phyloP scores from a whole-genome alignment of 2,329 filamentous ascomycete genomes.

The Chlorencoelia australis region DNA sequence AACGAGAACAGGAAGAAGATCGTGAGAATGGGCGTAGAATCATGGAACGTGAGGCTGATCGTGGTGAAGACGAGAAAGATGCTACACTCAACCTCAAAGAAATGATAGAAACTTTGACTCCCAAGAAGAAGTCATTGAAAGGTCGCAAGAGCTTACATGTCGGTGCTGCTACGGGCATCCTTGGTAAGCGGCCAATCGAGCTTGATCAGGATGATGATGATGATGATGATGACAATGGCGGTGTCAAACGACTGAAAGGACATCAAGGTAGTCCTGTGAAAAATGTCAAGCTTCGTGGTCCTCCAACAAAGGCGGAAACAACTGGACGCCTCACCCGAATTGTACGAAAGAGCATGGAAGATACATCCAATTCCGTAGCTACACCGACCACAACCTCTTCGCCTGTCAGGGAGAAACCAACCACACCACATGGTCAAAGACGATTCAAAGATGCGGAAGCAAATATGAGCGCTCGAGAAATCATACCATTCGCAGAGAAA shows the following conservation, averaged over 20 bases:
- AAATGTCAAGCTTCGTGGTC: slow-evolving; percentile 58
- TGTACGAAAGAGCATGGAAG: slow-evolving; percentile 37
- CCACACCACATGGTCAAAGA: slow-evolving; percentile 46
- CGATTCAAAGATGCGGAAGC: slow-evolving; percentile 45
- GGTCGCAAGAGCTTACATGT: slow-evolving; percentile 69
- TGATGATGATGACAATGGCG: slow-evolving; percentile 49
- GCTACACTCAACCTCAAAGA: slow-evolving; percentile 59
- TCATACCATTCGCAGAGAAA: slow-evolving; percentile 33
- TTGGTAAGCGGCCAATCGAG: slow-evolving; percentile 66
- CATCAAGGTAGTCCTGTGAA: slow-evolving; percentile 69
- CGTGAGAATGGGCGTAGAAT: slow-evolving; percentile 49
- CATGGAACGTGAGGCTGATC: slow-evolving; percentile 42
- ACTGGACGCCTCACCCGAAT: slow-evolving; percentile 49
- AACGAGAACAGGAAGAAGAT: slow-evolving; percentile 49
- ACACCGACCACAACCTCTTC: slow-evolving; percentile 38
- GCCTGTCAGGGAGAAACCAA: slow-evolving; percentile 36
- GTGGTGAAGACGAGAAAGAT: slow-evolving; percentile 45
- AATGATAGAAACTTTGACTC: slow-evolving; percentile 69
- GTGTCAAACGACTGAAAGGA: slow-evolving; percentile 61
- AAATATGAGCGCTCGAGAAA: slow-evolving; percentile 28
- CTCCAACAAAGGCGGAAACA: slow-evolving; percentile 56
- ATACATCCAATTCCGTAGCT: slow-evolving; percentile 26
- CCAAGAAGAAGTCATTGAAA: slow-evolving; percentile 57
- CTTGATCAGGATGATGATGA: slow-evolving; percentile 56
- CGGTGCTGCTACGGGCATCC: slow-evolving; percentile 60